Evolutionary conservation across 176 grass and related monocot species (phyloP).

Genomic region (Aegilops tauschii): DNA sequence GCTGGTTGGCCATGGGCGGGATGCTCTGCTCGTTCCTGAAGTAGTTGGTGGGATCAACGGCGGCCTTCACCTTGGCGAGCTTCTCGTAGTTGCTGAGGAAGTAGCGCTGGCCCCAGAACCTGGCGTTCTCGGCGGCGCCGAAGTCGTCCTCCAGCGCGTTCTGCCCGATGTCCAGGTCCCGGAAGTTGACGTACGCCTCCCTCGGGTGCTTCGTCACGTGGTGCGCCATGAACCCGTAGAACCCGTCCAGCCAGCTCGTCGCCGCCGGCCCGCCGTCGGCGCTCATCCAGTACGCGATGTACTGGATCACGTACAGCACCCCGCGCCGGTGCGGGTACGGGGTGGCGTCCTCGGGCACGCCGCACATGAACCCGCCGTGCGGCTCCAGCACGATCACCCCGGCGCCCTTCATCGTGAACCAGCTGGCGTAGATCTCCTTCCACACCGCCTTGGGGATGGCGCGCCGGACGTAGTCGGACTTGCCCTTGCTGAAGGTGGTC

Average conservation of each 20-base stretch:
- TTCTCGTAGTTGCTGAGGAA: background rate
- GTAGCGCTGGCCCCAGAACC: background rate
- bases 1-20: background rate
- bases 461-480: background rate
- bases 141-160: background rate
- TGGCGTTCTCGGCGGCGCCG: background rate
- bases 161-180: background rate
- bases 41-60: background rate
- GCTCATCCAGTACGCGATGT: background rate
- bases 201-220: background rate
- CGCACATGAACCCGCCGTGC: background rate
- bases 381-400: background rate
- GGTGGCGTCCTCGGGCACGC: background rate
- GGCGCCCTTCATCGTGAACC: background rate
- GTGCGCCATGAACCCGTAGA: background rate
- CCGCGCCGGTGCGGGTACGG: background rate
- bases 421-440: background rate
- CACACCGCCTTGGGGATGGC: background rate
- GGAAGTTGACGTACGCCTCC: background rate
- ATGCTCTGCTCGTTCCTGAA: background rate
- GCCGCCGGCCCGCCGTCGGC: background rate
- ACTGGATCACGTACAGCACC: background rate
- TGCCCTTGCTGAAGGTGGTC: background rate
- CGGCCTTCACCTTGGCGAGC: background rate
- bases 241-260: background rate